A percentile compares a stretch with the other conserved stretches of the same genome.
These are phyloP conservation scores for Sporothrix humicola DNA, from an alignment of 2,329 filamentous ascomycete genomes.

Conservation along the genomic window DNA sequence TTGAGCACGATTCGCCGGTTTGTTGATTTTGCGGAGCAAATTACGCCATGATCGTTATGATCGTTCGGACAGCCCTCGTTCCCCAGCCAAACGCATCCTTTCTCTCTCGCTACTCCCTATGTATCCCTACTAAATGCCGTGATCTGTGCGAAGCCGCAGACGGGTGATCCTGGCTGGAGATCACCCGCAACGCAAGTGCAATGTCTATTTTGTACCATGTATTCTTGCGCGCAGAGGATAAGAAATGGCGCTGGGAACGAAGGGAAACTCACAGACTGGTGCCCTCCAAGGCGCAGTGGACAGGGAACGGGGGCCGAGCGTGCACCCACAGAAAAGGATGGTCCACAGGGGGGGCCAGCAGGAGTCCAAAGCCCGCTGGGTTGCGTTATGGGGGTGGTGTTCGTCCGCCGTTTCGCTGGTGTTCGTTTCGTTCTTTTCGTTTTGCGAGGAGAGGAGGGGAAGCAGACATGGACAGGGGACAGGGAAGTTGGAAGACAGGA, in stretches of 20 bases:
- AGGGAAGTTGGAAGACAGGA: slow-evolving; percentile 3
- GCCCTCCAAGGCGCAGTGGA: neutral
- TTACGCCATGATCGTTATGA: neutral
- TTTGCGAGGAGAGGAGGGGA: neutral
- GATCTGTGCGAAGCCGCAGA: slow-evolving; percentile 27
- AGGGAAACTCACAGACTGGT: neutral
- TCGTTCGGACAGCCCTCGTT: neutral
- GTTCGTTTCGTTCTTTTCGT: neutral
- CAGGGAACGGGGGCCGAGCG: slow-evolving; percentile 25
- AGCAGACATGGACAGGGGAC: slow-evolving; percentile 14
- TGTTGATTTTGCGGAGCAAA: slow-evolving; percentile 1
- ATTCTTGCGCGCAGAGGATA: too few relatives aligned
- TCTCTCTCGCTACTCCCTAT: neutral
- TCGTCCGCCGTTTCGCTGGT: neutral
- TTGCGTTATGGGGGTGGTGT: slow-evolving; percentile 3
- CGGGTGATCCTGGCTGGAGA: slow-evolving; percentile 26
- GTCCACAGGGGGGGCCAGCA: neutral
- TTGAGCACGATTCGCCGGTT: neutral
- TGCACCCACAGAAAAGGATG: neutral
- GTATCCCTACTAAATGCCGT: slow-evolving; percentile 17
- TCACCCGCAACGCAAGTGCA: slow-evolving; percentile 25
- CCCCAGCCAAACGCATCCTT: neutral
- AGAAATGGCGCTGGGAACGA: neutral
- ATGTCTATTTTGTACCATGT: neutral
- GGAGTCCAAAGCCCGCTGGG: neutral